Evolutionary conservation across 495 filamentous ascomycete species (phyloP), one percentile per base, ranked within the genome.

Genomic region (Xylaria acuta): DNA sequence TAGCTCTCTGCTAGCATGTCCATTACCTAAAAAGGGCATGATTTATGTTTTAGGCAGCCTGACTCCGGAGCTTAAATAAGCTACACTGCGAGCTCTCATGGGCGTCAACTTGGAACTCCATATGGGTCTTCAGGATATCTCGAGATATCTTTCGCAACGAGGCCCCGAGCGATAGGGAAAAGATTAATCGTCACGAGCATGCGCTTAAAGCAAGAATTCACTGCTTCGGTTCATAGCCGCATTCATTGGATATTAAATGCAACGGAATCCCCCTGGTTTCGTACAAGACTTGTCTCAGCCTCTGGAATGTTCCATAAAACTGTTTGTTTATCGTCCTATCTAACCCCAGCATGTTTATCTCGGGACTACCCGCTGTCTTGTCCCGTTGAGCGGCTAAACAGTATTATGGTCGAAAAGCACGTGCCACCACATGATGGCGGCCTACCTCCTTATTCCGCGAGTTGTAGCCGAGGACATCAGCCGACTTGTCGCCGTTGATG

Each of bases 301-400:
- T 67, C 16, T 67, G 64, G 20, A 38, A 40, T 53, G 20, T 47
- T 45, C 8, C 12, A 6, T 36, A 51, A 27, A 67, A 11, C 27
- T 30, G 20, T 38, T 25, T 67, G 43, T 41, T 64, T 67, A 49
- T 40, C 45, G 45, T 67, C 20, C 9, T 64, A 36, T 60, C 58
- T 60, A 60, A 12, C 32, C 7, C n/a, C 12, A 7, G 18, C 53
- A 47, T 45, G 66, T 59, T 47, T 54, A 54, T 40, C 36, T 60
- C 67, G 67, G 67, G 53, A 69, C 32, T 59, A 69, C 53, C 67
- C 67, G 67, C 53, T 54, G 34, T 58, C 22, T 41, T 27, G 20
- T 56, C 30, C 43, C 20, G 16, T 11, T 38, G 27, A 63, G 36
- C 8, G 59, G 34, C 20, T 63, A 63, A 40, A 14, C 11, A 12